These are phyloP conservation scores for Marsdenia floribunda DNA, from an alignment of 257 asterid species.

Conservation along the genomic window DNA sequence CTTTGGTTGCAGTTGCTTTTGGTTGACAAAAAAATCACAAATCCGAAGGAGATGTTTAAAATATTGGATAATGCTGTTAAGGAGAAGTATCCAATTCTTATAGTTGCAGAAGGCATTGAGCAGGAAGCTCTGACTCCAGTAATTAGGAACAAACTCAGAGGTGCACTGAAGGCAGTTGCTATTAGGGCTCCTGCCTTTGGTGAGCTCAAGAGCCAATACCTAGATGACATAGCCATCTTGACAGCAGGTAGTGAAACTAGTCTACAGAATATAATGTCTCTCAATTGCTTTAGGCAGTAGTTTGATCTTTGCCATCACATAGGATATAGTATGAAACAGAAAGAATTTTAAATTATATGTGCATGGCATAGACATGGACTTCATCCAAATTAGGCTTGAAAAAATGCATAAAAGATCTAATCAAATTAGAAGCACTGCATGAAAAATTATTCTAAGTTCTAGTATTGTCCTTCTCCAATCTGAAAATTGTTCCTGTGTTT, in stretches of 20 bases:
- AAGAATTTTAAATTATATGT: neutral
- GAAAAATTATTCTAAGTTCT: neutral
- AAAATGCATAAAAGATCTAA: neutral
- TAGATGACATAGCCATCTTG: conserved; percentile 75
- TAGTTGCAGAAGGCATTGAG: conserved; percentile 71
- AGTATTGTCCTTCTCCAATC: neutral
- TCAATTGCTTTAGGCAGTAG: neutral
- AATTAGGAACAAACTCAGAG: conserved; percentile 70
- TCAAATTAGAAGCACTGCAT: neutral
- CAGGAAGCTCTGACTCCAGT: conserved; percentile 77
- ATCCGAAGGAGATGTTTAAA: conserved; percentile 66
- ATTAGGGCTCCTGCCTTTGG: conserved; percentile 80
- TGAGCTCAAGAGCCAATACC: conserved; percentile 67
- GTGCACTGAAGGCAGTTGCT: conserved; percentile 64
- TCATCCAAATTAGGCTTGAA: neutral
- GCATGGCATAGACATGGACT: neutral
- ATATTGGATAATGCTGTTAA: conserved; percentile 72
- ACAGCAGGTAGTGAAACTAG: conserved; percentile 63
- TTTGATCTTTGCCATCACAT: neutral
- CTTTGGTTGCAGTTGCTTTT: conserved; percentile 58
- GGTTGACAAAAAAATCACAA: conserved; percentile 68
- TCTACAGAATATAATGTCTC: neutral
- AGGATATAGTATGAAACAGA: neutral
- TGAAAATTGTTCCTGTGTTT: neutral
- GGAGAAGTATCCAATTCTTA: conserved; percentile 68